Base-by-base conservation (phyloP, 371 early-diverging fungal genomes). In the Paramicrosporidium saccamoebae region DNA sequence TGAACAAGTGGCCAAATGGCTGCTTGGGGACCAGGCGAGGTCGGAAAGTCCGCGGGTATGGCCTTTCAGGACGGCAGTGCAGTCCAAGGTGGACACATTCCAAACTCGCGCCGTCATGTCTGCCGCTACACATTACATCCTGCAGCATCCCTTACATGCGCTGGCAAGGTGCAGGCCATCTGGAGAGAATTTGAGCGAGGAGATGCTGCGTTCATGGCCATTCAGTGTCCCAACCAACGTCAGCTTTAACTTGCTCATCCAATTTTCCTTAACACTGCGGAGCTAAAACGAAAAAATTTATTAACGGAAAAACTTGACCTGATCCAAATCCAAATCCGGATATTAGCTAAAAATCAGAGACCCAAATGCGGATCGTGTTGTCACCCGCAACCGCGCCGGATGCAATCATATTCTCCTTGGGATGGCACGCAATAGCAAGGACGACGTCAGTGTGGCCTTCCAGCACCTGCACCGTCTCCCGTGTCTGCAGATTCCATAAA, bases 161-260 rank as follows among this genome's bases (percentile, higher is more conserved):
- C 75, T 71, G 12, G 88, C 84, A 5, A 92, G 53, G 75, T 75
- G 82, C 41, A 66, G 61, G 18, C 90, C 94, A 36, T 90, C 82
- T 2, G 94, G 94, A 6, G 86, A 84, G 36, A 82, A 84, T 40
- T 92, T 92, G 11, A 88, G 82, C 19, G 72, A 61, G 1, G 86
- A 81, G 0, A 88, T 63, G 2, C 82, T 67, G 54, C 73, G 79
- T 23, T 67, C 67, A 42, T 92, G 94, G 5, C 94, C 94, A n/a
- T n/a, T n/a, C n/a, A n/a, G n/a, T n/a, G n/a, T n/a, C n/a, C n/a
- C n/a, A n/a, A n/a, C n/a, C n/a, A n/a, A n/a, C n/a, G n/a, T n/a
- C n/a, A n/a, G n/a, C n/a, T n/a, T n/a, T n/a, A n/a, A n/a, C n/a
- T n/a, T n/a, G n/a, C n/a, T n/a, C n/a, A n/a, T n/a, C n/a, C n/a